phyloP scores from a whole-genome alignment of 257 asterid genomes.

The Apocynum venetum region DNA sequence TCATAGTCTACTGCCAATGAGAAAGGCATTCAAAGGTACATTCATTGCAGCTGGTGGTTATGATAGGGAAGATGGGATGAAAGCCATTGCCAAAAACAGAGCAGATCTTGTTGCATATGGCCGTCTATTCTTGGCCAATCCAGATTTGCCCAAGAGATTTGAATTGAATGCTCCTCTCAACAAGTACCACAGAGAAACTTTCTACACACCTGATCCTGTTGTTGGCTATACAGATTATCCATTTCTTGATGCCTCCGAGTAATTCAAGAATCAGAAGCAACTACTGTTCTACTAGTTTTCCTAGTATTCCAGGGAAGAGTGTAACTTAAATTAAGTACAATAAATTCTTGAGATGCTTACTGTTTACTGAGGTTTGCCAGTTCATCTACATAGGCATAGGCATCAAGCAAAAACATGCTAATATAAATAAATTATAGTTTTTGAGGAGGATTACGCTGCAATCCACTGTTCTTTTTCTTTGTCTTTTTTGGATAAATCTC shows the following conservation, averaged over 20 bases:
- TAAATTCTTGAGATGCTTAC: too few relatives aligned
- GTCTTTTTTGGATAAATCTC: too few relatives aligned
- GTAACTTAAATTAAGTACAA: background rate
- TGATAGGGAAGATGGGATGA: conserved; percentile 19
- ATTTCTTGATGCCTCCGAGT: conserved; percentile 11
- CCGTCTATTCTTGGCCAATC: conserved; percentile 24
- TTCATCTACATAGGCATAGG: too few relatives aligned
- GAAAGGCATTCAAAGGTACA: conserved; percentile 27
- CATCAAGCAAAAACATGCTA: background rate
- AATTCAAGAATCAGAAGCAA: background rate
- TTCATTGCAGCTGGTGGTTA: conserved; percentile 26
- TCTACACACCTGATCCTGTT: conserved; percentile 20
- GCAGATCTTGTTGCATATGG: conserved; percentile 26
- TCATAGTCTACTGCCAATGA: conserved; percentile 23
- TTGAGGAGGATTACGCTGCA: background rate
- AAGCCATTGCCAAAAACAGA: conserved; percentile 16
- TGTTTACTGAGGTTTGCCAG: too few relatives aligned
- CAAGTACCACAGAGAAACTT: conserved; percentile 17
- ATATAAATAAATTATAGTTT: too few relatives aligned
- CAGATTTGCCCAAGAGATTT: conserved; percentile 28
- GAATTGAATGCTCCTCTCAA: conserved; percentile 26
- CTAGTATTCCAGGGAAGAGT: background rate
- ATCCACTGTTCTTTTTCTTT: background rate
- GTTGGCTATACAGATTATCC: conserved; percentile 33
- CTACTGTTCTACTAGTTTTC: background rate